Evolutionary conservation across 2,329 filamentous ascomycete species (phyloP), one percentile per base, ranked within the genome.

Genomic region (Byssothecium circinans): DNA sequence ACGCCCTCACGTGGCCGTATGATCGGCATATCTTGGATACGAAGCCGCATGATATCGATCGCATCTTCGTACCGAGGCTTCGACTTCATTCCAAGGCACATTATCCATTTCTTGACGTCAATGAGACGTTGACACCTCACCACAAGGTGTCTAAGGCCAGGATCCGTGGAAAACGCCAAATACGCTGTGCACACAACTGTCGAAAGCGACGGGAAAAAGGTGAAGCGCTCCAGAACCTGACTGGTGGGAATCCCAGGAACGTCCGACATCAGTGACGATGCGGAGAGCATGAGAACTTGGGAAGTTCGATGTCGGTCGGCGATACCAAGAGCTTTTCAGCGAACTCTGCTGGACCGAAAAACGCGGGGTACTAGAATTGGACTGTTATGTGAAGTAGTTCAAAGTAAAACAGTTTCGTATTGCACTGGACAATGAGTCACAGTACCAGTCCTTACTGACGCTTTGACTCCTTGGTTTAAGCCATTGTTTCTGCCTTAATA

Each of bases 121-220:
- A 25, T 23, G 36, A 41, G 7, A 27, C 17, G 8, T 38, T 33
- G 4, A 15, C 4, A 29, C 4, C n/a, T 39, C 8, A 17, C 19
- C n/a, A 8, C 46, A 41, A 38, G 29, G 37, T 43, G 30, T 38
- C 18, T 35, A 41, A 35, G 41, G 38, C 42, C 29, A 19, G 47
- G 47, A 38, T 50, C 14, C 38, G 19, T 32, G 14, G 27, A 30
- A 25, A n/a, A 32, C 19, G 37, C 25, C 36, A 23, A 38, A 29
- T n/a, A 41, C 33, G 15, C 41, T 25, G 19, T 11, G 17, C 10
- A 17, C 12, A 27, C 25, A 19, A 34, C 15, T 20, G n/a, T 35
- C 22, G 14, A 27, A 10, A n/a, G 23, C n/a, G 6, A 17, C 32
- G 11, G 19, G 35, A 35, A 27, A 11, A 29, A 12, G 23, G 3